Evolutionary conservation across 257 asterid genomes (phyloP).

Genomic region (Gardenia jasminoides): DNA sequence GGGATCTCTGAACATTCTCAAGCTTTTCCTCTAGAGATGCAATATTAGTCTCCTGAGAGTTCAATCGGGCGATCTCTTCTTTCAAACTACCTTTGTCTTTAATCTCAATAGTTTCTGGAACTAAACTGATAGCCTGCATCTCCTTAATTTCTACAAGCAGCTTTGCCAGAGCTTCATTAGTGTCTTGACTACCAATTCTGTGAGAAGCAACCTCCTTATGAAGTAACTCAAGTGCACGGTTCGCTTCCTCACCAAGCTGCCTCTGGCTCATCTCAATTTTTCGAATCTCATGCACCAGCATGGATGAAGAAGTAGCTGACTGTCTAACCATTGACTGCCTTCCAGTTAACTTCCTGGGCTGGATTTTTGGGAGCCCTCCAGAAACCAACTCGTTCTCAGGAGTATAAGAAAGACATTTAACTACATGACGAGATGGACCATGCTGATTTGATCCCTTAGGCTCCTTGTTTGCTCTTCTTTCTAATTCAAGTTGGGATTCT

Average conservation of each 20-base stretch:
- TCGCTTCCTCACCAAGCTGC: constrained; percentile 96
- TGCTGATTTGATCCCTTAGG: constrained; percentile 54
- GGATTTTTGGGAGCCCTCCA: constrained; percentile 31
- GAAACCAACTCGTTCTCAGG: constrained; percentile 41
- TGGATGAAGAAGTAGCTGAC: constrained; percentile 51
- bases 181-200: constrained; percentile 61
- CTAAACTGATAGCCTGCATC: constrained; percentile 47
- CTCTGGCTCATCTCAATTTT: constrained; percentile 82
- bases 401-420: constrained; percentile 66
- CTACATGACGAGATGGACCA: constrained; percentile 73
- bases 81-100: constrained; percentile 65
- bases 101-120: constrained; percentile 47
- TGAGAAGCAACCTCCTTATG: constrained; percentile 90
- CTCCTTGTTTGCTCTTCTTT: constrained; percentile 74
- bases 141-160: constrained; percentile 78
- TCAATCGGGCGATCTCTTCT: constrained; percentile 87
- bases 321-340: constrained; percentile 40
- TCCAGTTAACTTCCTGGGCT: constrained; percentile 36
- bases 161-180: constrained; percentile 71
- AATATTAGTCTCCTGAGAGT: constrained; percentile 66
- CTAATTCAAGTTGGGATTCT: constrained; percentile 72
- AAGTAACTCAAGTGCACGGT: constrained; percentile 83
- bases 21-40: constrained; percentile 74
- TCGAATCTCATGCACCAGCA: constrained; percentile 75
- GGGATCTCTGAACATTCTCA: constrained; percentile 79